Evolutionary conservation across 73 alveolate genomes (phyloP), one percentile per base, ranked within the genome.

Genomic region (Blepharisma japonicum): DNA sequence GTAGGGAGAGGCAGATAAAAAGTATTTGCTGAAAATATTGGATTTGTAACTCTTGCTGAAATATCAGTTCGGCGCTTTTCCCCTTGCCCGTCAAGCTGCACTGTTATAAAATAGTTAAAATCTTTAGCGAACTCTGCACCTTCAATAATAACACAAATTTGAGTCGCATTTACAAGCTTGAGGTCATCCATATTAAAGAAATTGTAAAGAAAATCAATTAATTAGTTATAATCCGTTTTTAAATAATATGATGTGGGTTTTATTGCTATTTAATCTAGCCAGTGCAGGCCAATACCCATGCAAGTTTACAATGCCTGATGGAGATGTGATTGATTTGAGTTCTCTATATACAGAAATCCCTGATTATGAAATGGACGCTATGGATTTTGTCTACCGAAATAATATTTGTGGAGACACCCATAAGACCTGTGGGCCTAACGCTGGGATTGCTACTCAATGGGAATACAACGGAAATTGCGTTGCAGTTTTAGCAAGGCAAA

Each of bases 41-140:
- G 99, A 50, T 94, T 94, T 9, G 96, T 85, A 21, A 97, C 98
- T 70, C 92, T 87, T 45, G 96, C 98, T 55, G 98, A 92, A 27
- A 97, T 96, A 84, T 97, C 97, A 14, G 99, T 97, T 80, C 99
- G 83, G 77, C 98, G 86, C 86, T 90, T 95, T 84, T 96, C 99
- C 55, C 98, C 98, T 25, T 96, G 97, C 39, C 98, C 97, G 66
- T 95, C 97, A 25, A 96, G 87, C 87, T 96, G 91, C 11, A 94
- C 99, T 45, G 98, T 97, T 47, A 96, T 88, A 85, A 96, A 96
- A 80, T 96, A 96, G 81, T 96, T 95, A 78, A 93, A 96, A 47
- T 96, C 99, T 66, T 96, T 96, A 14, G 96, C 94, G 87, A 96
- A 96, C 83, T 96, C 99, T 56, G 94, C 96, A 53, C 89, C 80